phyloP scores from a whole-genome alignment of 768 basidiomycete genomes.

The Macrocybe gigantea region DNA sequence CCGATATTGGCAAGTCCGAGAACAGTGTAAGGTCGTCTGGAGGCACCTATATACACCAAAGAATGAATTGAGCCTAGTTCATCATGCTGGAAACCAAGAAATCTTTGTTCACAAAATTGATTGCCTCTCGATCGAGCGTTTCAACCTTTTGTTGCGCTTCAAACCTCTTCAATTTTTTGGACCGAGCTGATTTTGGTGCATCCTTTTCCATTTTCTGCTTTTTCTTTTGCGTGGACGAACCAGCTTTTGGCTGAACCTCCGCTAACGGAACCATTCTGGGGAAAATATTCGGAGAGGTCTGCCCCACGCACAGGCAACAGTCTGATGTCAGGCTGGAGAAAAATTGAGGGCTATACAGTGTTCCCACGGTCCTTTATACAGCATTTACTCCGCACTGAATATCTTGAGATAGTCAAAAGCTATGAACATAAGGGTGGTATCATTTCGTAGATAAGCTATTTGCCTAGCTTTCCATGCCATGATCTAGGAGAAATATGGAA shows the following conservation, averaged over 20 bases:
- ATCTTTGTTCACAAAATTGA: slow-evolving; percentile 39
- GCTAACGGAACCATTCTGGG: not conserved
- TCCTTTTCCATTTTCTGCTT: slow-evolving; percentile 5
- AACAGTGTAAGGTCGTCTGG: slow-evolving; percentile 52
- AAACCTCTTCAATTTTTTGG: slow-evolving; percentile 33
- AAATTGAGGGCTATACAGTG: too few relatives aligned
- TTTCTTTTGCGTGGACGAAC: slow-evolving; percentile 9
- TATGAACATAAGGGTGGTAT: too few relatives aligned
- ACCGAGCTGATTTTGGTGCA: slow-evolving; percentile 3
- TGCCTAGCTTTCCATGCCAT: too few relatives aligned
- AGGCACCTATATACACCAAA: slow-evolving; percentile 33
- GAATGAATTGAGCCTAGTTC: slow-evolving; percentile 5
- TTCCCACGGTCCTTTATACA: too few relatives aligned
- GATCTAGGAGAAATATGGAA: too few relatives aligned
- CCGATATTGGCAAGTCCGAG: slow-evolving; percentile 72
- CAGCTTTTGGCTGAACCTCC: slow-evolving; percentile 6
- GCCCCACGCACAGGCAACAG: too few relatives aligned
- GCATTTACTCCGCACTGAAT: too few relatives aligned
- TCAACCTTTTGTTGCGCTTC: slow-evolving; percentile 47
- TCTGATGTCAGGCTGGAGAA: too few relatives aligned
- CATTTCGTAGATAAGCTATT: too few relatives aligned
- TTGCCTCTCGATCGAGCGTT: slow-evolving; percentile 39
- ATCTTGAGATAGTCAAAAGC: too few relatives aligned
- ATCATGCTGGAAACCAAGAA: not conserved
- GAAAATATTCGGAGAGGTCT: too few relatives aligned